Conservation (phyloP, 2,329 filamentous ascomycete species). For the Scopulariopsis brevicaulis region DNA sequence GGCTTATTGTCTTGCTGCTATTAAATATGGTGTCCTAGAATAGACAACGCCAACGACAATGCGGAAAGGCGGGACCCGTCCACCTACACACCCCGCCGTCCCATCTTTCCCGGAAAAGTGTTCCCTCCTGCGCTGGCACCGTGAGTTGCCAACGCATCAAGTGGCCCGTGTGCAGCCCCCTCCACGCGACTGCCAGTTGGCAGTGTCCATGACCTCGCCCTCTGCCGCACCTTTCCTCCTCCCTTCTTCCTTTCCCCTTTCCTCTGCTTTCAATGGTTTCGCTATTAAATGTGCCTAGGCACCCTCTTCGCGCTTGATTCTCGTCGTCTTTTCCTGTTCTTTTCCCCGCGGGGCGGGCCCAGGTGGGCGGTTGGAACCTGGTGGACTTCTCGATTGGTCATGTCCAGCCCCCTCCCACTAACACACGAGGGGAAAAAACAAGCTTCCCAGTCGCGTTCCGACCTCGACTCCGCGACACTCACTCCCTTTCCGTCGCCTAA, state of each 20-base stretch:
- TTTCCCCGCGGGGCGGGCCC: background rate
- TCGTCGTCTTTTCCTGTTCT: background rate
- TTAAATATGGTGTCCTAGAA: too few relatives aligned
- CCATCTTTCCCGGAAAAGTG: slow-evolving; percentile 25
- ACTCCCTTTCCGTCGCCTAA: background rate
- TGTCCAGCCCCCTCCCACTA: background rate
- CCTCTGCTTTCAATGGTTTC: background rate
- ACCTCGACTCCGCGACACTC: background rate
- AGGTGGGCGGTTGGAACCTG: background rate
- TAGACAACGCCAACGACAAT: background rate
- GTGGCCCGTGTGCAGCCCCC: slow-evolving; percentile 26
- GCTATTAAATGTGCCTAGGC: background rate
- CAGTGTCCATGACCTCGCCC: slow-evolving; percentile 10
- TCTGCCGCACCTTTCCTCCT: slow-evolving; percentile 7
- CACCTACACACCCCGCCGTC: slow-evolving; percentile 24
- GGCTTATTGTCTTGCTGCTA: too few relatives aligned
- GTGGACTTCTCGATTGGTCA: background rate
- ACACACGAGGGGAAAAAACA: background rate
- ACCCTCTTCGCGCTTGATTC: background rate
- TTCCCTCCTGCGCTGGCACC: slow-evolving; percentile 26
- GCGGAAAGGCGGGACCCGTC: background rate
- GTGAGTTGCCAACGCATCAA: slow-evolving; percentile 30
- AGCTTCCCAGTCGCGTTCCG: background rate
- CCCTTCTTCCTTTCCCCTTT: slow-evolving; percentile 4
- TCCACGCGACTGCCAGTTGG: background rate